A percentile compares a stretch with the other conserved stretches of the same genome.
phyloP scores from a whole-genome alignment of 1,284 basidiomycete genomes.

The Fomitopsis palustris region DNA sequence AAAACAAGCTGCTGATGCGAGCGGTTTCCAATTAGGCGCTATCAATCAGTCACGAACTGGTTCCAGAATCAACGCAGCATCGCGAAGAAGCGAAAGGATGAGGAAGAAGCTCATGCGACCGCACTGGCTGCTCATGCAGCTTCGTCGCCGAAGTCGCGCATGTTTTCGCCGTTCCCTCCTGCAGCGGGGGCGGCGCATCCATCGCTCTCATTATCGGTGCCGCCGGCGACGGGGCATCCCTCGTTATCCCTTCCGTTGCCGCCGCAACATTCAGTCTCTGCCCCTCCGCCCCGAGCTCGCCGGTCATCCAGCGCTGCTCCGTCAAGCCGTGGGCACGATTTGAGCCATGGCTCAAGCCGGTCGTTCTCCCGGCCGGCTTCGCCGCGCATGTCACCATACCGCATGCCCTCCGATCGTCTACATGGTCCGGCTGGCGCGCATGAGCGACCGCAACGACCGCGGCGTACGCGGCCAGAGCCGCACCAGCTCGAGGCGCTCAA shows the following conservation, averaged over 20 bases:
- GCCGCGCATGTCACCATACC: conserved; percentile 32
- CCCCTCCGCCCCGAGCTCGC: conserved; percentile 15
- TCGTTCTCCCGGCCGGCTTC: conserved; percentile 24
- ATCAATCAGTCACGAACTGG: conserved; percentile 78
- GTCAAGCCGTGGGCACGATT: conserved; percentile 11
- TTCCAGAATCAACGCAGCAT: conserved; percentile 80
- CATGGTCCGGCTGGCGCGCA: conserved; percentile 18
- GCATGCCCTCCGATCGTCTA: conserved; percentile 21
- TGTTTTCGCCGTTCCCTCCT: conserved; percentile 43
- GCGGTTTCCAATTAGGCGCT: conserved; percentile 47
- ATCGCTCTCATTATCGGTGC: conserved; percentile 25
- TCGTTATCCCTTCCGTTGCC: conserved; percentile 17
- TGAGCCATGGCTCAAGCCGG: background rate
- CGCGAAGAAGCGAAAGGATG: conserved; percentile 64
- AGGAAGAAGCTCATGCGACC: conserved; percentile 24
- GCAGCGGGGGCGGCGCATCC: conserved; percentile 25
- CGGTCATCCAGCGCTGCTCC: conserved; percentile 27
- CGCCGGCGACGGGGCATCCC: conserved; percentile 26
- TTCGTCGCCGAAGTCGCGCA: conserved; percentile 30
- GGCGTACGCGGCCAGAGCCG: conserved; percentile 73
- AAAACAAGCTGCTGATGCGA: conserved; percentile 9
- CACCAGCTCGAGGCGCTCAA: conserved; percentile 72
- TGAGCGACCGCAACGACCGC: conserved; percentile 34
- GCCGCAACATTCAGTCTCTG: background rate
- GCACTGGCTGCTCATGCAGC: conserved; percentile 11